phyloP scores from a whole-genome alignment of 208 protist genomes.

The Strigomonas culicis region DNA sequence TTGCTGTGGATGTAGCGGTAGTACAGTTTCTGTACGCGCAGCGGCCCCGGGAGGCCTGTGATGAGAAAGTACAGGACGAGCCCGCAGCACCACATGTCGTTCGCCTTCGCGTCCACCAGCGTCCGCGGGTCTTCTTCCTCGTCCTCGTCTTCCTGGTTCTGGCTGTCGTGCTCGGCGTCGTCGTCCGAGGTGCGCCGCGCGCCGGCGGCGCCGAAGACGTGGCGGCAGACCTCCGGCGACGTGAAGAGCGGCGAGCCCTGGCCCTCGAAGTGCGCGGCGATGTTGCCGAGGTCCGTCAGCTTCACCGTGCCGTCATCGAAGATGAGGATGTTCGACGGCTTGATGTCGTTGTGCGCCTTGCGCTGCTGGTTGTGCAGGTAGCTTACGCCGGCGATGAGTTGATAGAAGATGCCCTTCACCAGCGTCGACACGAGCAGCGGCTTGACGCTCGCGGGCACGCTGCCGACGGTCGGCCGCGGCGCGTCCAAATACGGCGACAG shows the following conservation, averaged over 20 bases:
- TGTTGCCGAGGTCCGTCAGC: conserved; percentile 68
- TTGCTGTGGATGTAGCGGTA: conserved; percentile 21
- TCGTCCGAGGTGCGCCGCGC: conserved; percentile 13
- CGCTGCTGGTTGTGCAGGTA: conserved; percentile 78
- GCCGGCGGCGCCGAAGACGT: conserved; percentile 17
- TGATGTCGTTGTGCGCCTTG: conserved; percentile 86
- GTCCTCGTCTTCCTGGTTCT: background rate
- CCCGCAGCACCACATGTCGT: conserved; percentile 86
- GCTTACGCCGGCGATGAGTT: conserved; percentile 57
- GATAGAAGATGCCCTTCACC: conserved; percentile 69
- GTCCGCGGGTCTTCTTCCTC: conserved; percentile 4
- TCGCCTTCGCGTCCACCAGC: conserved; percentile 35
- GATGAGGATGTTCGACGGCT: conserved; percentile 78
- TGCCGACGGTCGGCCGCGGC: too few species aligned
- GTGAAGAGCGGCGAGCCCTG: conserved; percentile 84
- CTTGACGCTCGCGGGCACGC: background rate
- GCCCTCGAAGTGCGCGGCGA: conserved; percentile 50
- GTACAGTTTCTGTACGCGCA: conserved; percentile 43
- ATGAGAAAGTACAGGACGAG: conserved; percentile 75
- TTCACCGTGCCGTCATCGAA: conserved; percentile 74
- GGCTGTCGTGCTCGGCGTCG: conserved; percentile 12
- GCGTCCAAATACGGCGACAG: too few species aligned
- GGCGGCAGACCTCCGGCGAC: conserved; percentile 80
- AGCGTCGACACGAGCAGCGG: conserved; percentile 53
- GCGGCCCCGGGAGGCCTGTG: conserved; percentile 44